A percentile compares a stretch with the other conserved stretches of the same genome.
Evolutionary conservation across 805 yeast genomes (phyloP).

Genomic region (Yamadazyma insecticola): DNA sequence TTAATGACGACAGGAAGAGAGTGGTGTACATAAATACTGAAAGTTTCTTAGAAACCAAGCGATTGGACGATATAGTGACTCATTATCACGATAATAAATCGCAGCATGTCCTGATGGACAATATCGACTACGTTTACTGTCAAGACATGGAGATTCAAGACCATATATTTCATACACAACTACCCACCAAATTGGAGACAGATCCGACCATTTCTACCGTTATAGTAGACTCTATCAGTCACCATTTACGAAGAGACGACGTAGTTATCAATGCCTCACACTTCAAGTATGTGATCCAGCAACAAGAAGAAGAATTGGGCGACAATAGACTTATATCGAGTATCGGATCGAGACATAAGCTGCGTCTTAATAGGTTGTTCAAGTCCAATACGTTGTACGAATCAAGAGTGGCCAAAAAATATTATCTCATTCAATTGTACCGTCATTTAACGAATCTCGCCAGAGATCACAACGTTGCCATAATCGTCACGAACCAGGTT

Average conservation of each 20-base stretch:
- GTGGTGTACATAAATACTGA: conserved; percentile 78
- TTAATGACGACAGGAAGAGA: conserved; percentile 5
- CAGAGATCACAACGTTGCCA: conserved; percentile 43
- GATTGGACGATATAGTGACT: conserved; percentile 38
- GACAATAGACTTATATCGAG: too few species aligned
- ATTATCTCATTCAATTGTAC: conserved; percentile 40
- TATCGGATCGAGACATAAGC: conserved; percentile 12
- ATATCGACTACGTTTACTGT: conserved; percentile 47
- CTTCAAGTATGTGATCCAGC: conserved; percentile 19
- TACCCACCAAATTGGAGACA: conserved; percentile 46
- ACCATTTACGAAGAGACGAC: conserved; percentile 65
- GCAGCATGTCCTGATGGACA: conserved; percentile 18
- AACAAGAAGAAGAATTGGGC: conserved; percentile 15
- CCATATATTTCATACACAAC: conserved; percentile 63
- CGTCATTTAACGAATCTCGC: conserved; percentile 49
- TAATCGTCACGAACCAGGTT: conserved; percentile 77
- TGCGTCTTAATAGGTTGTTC: conserved; percentile 18
- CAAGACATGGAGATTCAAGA: conserved; percentile 69
- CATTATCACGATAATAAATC: conserved; percentile 8
- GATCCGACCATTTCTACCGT: conserved; percentile 37
- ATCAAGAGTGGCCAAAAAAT: conserved; percentile 33
- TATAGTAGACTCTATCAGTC: conserved; percentile 79
- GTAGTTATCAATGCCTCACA: conserved; percentile 31
- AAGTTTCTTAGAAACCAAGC: conserved; percentile 59
- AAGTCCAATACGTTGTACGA: conserved; percentile 19